These are phyloP conservation scores for Oryza longistaminata DNA, from an alignment of 176 grass and related monocot genomes.

Conservation along the genomic window DNA sequence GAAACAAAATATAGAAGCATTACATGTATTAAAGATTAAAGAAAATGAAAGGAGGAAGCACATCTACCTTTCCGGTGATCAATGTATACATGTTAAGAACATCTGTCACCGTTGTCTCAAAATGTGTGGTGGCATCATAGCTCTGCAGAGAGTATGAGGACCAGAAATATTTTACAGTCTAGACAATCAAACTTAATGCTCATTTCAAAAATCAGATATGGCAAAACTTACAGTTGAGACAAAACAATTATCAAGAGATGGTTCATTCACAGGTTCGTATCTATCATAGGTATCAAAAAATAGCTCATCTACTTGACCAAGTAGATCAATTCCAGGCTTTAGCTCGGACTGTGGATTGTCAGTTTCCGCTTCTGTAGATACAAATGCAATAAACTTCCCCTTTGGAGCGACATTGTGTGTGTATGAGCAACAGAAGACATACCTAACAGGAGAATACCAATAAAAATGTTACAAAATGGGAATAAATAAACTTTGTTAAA, in stretches of 20 bases:
- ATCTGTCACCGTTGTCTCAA: slow-evolving; percentile 82
- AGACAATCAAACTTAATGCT: neutral
- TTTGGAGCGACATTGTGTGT: slow-evolving; percentile 83
- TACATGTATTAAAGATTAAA: neutral
- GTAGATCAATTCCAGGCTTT: slow-evolving; percentile 75
- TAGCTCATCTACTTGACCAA: slow-evolving; percentile 81
- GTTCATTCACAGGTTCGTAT: slow-evolving; percentile 78
- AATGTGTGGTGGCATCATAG: slow-evolving; percentile 88
- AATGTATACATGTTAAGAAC: slow-evolving; percentile 81
- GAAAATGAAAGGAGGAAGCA: neutral
- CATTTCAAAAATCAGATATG: neutral
- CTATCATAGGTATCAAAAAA: slow-evolving; percentile 89
- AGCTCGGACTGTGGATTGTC: slow-evolving; percentile 66
- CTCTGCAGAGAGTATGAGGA: slow-evolving; percentile 57
- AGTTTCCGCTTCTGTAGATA: slow-evolving; percentile 80
- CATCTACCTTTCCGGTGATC: slow-evolving; percentile 82
- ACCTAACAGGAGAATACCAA: slow-evolving; percentile 51
- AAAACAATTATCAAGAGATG: slow-evolving; percentile 86
- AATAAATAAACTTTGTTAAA: neutral
- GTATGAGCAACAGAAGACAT: slow-evolving; percentile 93
- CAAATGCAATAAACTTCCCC: slow-evolving; percentile 90
- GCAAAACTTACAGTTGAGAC: slow-evolving; percentile 60
- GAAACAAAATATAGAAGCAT: slow-evolving; percentile 14
- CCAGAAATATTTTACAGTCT: neutral
- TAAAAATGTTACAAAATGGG: neutral